Percentiles rank a stretch among this genome's conserved stretches.
phyloP scores from a whole-genome alignment of 441 rosid genomes.

The Theobroma grandiflorum region DNA sequence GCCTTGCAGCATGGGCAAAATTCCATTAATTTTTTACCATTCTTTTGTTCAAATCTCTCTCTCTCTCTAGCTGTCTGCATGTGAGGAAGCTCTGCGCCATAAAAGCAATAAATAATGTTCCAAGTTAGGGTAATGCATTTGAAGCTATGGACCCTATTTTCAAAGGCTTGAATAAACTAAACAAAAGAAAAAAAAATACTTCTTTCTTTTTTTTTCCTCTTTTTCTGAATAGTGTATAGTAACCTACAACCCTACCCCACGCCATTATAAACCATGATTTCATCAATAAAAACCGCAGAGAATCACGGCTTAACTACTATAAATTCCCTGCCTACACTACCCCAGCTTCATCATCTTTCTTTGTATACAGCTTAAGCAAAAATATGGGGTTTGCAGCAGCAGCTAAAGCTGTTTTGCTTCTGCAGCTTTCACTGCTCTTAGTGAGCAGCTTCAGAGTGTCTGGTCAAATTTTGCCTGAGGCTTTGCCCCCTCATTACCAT shows the following conservation, averaged over 20 bases:
- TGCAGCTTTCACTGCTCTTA: slow-evolving; percentile 39
- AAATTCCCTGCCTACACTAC: slow-evolving; percentile 8
- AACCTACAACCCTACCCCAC: neutral
- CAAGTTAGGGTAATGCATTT: neutral
- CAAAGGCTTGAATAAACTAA: no score
- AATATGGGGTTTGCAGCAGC: slow-evolving; percentile 24
- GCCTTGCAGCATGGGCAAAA: slow-evolving; percentile 23
- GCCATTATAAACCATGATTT: neutral
- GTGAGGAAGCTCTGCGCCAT: slow-evolving; percentile 24
- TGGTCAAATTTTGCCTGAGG: slow-evolving; percentile 21
- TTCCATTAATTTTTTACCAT: neutral
- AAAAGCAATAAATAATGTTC: neutral
- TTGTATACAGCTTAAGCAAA: neutral
- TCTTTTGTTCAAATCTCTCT: neutral
- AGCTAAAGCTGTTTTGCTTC: slow-evolving; percentile 31
- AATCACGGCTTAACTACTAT: slow-evolving; percentile 39
- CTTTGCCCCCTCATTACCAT: slow-evolving; percentile 36
- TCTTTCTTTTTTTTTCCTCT: neutral
- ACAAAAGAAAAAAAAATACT: no score
- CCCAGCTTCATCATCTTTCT: neutral
- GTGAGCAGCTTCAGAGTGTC: slow-evolving; percentile 33
- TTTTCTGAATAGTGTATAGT: neutral
- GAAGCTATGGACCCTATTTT: neutral
- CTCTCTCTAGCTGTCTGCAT: neutral
- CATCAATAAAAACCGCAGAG: slow-evolving; percentile 34